Evolutionary conservation across 306 rosid species (phyloP).

Genomic region (Dryas drummondii): DNA sequence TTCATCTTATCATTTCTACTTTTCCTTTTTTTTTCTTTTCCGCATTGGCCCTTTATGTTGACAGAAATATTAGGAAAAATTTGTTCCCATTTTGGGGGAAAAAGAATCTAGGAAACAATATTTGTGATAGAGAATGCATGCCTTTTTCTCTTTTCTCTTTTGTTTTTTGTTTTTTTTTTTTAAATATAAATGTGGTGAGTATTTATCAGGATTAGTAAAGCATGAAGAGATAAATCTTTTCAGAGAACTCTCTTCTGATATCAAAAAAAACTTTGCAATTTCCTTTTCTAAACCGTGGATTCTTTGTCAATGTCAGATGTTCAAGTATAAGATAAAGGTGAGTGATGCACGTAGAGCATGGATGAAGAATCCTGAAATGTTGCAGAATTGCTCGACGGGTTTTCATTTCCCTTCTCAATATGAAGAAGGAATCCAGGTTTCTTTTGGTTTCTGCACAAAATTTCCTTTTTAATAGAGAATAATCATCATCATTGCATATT

Average conservation of each 20-base stretch:
- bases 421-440: constrained; percentile 59
- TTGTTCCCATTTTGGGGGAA: neutral
- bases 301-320: constrained; percentile 48
- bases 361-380: constrained; percentile 76
- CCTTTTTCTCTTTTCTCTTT: neutral
- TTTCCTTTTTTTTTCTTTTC: neutral
- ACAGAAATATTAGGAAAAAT: neutral
- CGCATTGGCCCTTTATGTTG: neutral
- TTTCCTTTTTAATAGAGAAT: constrained; percentile 13
- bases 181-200: too few species aligned
- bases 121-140: neutral
- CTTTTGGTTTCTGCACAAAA: constrained; percentile 4
- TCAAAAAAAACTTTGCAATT: neutral
- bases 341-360: constrained; percentile 75
- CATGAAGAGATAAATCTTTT: neutral
- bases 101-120: neutral
- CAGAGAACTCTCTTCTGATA: neutral
- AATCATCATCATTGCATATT: constrained; percentile 9
- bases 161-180: neutral
- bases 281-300: neutral
- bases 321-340: constrained; percentile 64
- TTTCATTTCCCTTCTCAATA: constrained; percentile 59
- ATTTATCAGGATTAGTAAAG: neutral
- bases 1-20: neutral
- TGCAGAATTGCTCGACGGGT: constrained; percentile 82